phyloP scores from a whole-genome alignment of 1,284 basidiomycete genomes.

The Cronartium quercuum region DNA sequence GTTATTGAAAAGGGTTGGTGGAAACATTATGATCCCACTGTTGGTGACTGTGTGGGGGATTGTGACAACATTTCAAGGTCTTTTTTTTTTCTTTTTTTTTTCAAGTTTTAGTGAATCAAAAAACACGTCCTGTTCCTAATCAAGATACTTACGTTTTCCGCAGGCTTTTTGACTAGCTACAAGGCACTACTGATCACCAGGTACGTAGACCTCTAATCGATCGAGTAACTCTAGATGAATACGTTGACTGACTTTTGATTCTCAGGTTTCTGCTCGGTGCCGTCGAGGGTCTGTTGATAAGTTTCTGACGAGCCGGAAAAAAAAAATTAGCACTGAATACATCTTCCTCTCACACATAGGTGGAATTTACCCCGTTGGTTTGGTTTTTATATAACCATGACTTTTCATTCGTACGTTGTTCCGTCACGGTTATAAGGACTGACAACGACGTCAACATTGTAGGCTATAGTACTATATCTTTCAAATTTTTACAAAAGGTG shows the following conservation, averaged over 20 bases:
- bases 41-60: conserved; percentile 27
- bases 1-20: conserved; percentile 25
- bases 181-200: conserved; percentile 15
- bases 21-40: conserved; percentile 18
- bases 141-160: not conserved
- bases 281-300: conserved; percentile 12
- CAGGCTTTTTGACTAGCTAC: conserved; percentile 26
- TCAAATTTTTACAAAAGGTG: conserved; percentile 37
- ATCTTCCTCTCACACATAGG: too few relatives aligned
- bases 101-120: not conserved
- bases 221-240: not conserved
- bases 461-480: conserved; percentile 29
- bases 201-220: conserved; percentile 1
- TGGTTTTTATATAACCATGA: too few relatives aligned
- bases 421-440: too few relatives aligned
- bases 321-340: too few relatives aligned
- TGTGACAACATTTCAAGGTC: conserved; percentile 33
- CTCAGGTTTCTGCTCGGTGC: conserved; percentile 32
- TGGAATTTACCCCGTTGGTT: conserved; percentile 27
- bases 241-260: not conserved
- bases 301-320: not conserved
- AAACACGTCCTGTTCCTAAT: not conserved
- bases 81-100: not conserved
- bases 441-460: not conserved
- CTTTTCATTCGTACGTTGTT: too few relatives aligned